Percentiles rank a stretch among this genome's conserved stretches.
Evolutionary conservation across 257 asterid species (phyloP).

Genomic region (Petrea volubilis): DNA sequence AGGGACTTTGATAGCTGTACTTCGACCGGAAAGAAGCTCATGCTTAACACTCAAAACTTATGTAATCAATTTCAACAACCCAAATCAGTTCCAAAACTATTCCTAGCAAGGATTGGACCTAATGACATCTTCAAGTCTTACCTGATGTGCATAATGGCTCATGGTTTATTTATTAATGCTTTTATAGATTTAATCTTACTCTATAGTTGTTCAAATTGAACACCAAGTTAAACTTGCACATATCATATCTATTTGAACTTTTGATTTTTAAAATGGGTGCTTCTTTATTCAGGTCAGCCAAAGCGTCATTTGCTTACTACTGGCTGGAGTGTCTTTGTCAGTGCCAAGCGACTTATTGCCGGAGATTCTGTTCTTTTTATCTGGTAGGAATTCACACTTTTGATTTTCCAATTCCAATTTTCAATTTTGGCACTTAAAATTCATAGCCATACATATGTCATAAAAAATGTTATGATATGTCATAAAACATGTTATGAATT

Average conservation of each 20-base stretch:
- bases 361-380: conserved; percentile 64
- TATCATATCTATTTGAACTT: not conserved
- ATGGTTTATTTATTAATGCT: not conserved
- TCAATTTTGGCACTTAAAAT: conserved; percentile 1
- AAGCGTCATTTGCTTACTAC: conserved; percentile 67
- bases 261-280: not conserved
- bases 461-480: not conserved
- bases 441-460: not conserved
- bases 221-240: no score
- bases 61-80: no score
- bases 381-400: conserved; percentile 43
- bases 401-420: conserved; percentile 8
- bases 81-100: no score
- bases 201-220: no score
- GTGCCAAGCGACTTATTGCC: conserved; percentile 64
- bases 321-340: conserved; percentile 69
- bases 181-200: no score
- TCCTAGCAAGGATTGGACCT: no score
- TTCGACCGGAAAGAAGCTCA: no score
- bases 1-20: no score
- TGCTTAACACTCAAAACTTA: no score
- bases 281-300: conserved; percentile 52
- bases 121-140: not conserved
- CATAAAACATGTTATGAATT: conserved; percentile 9
- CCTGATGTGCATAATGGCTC: not conserved